Conservation (phyloP, 31 red algal species). For the Endocladia muricata region DNA sequence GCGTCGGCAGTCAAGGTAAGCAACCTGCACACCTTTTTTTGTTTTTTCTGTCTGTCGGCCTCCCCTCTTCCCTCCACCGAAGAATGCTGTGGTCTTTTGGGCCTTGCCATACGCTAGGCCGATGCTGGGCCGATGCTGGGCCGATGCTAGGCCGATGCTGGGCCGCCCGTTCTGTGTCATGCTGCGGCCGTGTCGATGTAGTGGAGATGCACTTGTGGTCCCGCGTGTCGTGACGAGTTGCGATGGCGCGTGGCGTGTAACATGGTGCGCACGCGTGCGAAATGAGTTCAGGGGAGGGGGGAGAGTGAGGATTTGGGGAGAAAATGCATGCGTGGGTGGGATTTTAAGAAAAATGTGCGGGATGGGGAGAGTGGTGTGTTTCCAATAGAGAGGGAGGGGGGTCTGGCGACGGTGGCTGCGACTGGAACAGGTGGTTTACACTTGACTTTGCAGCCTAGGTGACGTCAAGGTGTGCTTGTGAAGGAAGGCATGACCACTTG, state of each 20-base stretch:
- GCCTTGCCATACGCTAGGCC: background rate
- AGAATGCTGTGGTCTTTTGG: background rate
- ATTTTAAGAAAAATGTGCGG: no score
- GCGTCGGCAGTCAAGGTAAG: slow-evolving; percentile 24
- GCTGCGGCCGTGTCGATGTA: background rate
- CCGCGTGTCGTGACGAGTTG: no score
- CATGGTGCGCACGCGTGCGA: no score
- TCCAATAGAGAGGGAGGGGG: no score
- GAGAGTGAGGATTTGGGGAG: no score
- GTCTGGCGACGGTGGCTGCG: no score
- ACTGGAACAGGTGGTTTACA: slow-evolving; percentile 18
- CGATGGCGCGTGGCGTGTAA: no score
- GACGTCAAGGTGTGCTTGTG: background rate
- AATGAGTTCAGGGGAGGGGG: no score
- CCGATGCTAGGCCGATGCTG: background rate
- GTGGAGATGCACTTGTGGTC: no score
- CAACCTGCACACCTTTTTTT: background rate
- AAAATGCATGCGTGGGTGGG: no score
- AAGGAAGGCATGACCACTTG: no score
- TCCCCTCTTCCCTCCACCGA: background rate
- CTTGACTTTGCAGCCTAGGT: background rate
- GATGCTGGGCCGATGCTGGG: background rate
- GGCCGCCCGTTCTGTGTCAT: background rate
- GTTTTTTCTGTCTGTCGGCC: background rate
- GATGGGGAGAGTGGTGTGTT: no score